Evolutionary conservation across 164 flowering plant genomes (phyloP).

Genomic region (Umbilicus rupestris): DNA sequence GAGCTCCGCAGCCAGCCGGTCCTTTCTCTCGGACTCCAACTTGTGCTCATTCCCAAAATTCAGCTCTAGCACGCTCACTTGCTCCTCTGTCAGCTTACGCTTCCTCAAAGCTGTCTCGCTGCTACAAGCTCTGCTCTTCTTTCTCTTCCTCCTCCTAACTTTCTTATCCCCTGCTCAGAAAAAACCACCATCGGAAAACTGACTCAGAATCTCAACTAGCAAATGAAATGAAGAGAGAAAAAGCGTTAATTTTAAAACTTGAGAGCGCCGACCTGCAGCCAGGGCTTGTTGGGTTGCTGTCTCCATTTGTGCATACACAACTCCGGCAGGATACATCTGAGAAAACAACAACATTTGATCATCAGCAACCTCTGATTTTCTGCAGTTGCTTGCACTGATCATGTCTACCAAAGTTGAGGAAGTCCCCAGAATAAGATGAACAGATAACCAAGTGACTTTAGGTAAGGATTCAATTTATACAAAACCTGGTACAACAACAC

Average conservation of each 20-base stretch:
- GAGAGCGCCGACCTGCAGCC: neutral
- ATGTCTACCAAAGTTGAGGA: neutral
- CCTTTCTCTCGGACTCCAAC: slow-evolving; percentile 10
- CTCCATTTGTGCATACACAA: neutral
- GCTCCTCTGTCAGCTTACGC: slow-evolving; percentile 5
- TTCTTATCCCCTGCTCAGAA: slow-evolving; percentile 1
- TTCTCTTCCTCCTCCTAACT: neutral
- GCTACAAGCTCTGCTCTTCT: neutral
- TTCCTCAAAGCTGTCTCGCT: slow-evolving; percentile 4
- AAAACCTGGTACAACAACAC: neutral
- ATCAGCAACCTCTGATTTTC: slow-evolving; percentile 1
- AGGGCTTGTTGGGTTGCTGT: neutral
- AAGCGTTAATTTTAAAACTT: neutral
- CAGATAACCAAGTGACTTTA: neutral
- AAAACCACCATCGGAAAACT: neutral
- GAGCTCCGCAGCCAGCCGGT: slow-evolving; percentile 7
- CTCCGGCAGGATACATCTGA: neutral
- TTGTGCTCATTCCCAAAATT: slow-evolving; percentile 10
- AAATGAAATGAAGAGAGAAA: neutral
- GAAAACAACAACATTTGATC: neutral
- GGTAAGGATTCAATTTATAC: slow-evolving; percentile 2
- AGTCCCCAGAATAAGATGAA: neutral
- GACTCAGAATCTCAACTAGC: neutral
- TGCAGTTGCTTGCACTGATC: neutral
- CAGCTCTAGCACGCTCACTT: slow-evolving; percentile 4